Conservation (phyloP, 78 protist species). For the Capsaspora owczarzaki region DNA sequence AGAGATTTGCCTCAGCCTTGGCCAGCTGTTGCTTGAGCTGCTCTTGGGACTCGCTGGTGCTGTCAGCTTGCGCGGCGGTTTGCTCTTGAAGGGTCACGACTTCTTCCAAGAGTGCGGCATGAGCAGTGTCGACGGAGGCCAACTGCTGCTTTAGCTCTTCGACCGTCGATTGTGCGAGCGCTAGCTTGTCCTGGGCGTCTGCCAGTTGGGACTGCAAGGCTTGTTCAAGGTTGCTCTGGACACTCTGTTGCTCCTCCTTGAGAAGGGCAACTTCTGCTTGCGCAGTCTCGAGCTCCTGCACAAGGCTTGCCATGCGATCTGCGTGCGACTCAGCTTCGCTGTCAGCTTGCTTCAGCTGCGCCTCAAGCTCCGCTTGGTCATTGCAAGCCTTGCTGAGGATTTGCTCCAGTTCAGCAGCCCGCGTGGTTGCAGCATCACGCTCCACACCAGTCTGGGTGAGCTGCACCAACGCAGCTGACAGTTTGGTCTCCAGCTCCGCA, state of each 20-base stretch:
- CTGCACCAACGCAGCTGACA: neutral
- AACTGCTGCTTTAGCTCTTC: too few species aligned
- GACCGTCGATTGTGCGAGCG: neutral
- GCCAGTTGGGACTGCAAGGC: neutral
- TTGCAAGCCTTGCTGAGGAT: neutral
- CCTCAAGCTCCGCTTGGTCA: neutral
- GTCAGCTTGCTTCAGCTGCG: neutral
- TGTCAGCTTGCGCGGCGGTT: neutral
- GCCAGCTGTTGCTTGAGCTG: neutral
- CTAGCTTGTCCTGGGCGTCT: neutral
- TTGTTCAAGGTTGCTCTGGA: neutral
- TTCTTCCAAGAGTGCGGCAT: too few species aligned
- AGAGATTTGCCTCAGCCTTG: neutral
- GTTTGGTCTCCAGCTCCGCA: neutral
- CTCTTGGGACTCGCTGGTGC: neutral
- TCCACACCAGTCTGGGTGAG: neutral
- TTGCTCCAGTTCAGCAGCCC: neutral
- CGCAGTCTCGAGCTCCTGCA: neutral
- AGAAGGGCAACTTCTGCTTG: neutral
- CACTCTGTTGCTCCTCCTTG: neutral
- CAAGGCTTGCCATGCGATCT: neutral
- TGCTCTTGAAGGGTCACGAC: neutral
- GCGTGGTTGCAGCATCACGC: neutral
- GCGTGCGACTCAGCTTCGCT: neutral
- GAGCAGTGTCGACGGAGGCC: too few species aligned